Percentiles rank a stretch among this genome's conserved stretches.
Evolutionary conservation across 192 early-diverging fungal species (phyloP).

Genomic region (Endogone sp.): DNA sequence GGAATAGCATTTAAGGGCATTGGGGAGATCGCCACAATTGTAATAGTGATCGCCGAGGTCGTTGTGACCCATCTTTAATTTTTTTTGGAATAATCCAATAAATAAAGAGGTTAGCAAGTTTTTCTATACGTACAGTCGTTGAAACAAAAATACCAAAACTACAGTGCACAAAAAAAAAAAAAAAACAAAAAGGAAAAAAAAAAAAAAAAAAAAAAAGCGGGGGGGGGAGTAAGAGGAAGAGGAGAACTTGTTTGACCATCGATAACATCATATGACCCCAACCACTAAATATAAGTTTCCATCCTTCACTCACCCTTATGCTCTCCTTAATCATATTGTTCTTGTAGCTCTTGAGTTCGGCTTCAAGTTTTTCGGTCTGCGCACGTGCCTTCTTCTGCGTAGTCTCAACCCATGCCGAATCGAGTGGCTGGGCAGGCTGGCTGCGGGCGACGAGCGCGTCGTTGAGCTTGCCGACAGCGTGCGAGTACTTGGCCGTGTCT

Average conservation of each 20-base stretch:
- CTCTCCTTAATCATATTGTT: conserved; percentile 79
- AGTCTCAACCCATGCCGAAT: conserved; percentile 42
- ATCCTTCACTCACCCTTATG: conserved; percentile 60
- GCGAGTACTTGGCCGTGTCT: conserved; percentile 46
- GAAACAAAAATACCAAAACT: neutral
- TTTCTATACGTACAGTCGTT: neutral
- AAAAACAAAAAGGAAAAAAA: too few relatives aligned
- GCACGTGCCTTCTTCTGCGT: conserved; percentile 43
- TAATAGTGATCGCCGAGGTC: conserved; percentile 81
- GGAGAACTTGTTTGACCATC: neutral
- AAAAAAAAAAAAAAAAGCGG: too few relatives aligned
- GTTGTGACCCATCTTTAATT: conserved; percentile 68
- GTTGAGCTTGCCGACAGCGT: conserved; percentile 51
- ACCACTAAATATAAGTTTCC: conserved; percentile 1
- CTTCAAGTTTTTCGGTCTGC: conserved; percentile 61
- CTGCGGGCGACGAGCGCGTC: conserved; percentile 35
- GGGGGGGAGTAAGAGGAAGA: neutral
- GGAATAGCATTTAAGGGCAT: conserved; percentile 64
- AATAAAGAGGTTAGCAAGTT: neutral
- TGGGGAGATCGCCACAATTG: conserved; percentile 60
- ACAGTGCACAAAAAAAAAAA: too few relatives aligned
- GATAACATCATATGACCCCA: neutral
- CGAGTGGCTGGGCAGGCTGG: conserved; percentile 32
- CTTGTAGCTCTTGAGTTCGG: conserved; percentile 77
- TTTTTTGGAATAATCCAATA: neutral